A percentile compares a stretch with the other conserved stretches of the same genome.
Conservation (phyloP, 352 stramenopile species). For the Globisporangium nagaii region DNA sequence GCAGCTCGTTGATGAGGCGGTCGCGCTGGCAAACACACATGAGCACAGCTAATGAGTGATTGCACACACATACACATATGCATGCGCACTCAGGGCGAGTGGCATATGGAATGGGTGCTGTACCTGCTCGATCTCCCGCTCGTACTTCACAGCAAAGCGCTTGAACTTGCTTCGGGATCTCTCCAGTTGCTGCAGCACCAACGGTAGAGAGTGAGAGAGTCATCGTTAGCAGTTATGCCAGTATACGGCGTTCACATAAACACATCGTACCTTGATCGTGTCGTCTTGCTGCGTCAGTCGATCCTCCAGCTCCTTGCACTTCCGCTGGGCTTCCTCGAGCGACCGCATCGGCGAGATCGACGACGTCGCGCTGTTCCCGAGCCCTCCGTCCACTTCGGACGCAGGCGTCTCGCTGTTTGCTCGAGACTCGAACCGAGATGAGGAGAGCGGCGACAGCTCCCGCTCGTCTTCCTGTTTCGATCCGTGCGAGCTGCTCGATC, state of each 20-base stretch:
- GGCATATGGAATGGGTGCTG: too few relatives aligned
- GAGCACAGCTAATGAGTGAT: background rate
- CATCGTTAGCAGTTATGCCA: background rate
- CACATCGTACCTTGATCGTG: slow-evolving; percentile 63
- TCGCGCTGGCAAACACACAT: slow-evolving; percentile 27
- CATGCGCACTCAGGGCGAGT: too few relatives aligned
- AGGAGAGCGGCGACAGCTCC: slow-evolving; percentile 13
- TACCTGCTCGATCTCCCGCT: slow-evolving; percentile 79
- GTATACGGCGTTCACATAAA: background rate
- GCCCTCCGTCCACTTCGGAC: slow-evolving; percentile 14
- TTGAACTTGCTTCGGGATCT: slow-evolving; percentile 84
- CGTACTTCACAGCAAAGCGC: slow-evolving; percentile 79
- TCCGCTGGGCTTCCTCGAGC: slow-evolving; percentile 61
- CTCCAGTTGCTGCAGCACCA: slow-evolving; percentile 58
- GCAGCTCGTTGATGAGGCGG: slow-evolving; percentile 38
- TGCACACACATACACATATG: background rate
- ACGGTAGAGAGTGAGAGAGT: background rate
- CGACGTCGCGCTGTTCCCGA: slow-evolving; percentile 22
- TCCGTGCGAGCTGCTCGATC: background rate
- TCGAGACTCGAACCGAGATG: slow-evolving; percentile 13
- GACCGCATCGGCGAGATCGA: slow-evolving; percentile 60
- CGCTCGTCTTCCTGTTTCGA: background rate
- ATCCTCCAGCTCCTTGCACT: slow-evolving; percentile 78
- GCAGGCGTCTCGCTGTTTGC: slow-evolving; percentile 19
- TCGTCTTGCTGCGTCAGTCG: slow-evolving; percentile 62